A percentile compares a stretch with the other conserved stretches of the same genome.
These are phyloP conservation scores for Tothia fuscella DNA, from an alignment of 2,329 filamentous ascomycete genomes.

Conservation along the genomic window DNA sequence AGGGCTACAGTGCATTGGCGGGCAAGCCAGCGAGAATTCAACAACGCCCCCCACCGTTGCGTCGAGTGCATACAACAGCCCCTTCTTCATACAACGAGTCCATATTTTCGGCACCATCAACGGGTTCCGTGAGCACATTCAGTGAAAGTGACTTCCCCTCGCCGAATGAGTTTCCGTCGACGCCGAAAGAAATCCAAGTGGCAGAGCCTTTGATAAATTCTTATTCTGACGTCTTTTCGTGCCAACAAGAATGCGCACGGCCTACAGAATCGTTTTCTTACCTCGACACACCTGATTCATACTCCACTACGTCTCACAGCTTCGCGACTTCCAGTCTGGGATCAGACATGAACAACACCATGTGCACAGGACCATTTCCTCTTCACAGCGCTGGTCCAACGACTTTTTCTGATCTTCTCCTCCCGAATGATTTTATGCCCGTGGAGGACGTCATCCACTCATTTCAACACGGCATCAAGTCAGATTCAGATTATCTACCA, in stretches of 20 bases:
- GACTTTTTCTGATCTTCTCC: conserved; percentile 5
- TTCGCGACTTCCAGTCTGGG: neutral
- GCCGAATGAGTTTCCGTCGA: conserved; percentile 32
- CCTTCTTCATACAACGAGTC: conserved; percentile 29
- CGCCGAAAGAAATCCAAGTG: conserved; percentile 32
- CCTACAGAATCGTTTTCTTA: conserved; percentile 1
- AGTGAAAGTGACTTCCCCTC: conserved; percentile 37
- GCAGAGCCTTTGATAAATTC: conserved; percentile 25
- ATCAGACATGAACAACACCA: neutral
- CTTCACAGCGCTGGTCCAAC: neutral
- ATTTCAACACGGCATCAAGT: neutral
- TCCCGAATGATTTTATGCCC: neutral
- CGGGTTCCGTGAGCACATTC: conserved; percentile 34
- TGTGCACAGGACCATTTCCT: neutral
- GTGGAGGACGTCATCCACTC: neutral
- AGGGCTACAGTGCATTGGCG: conserved; percentile 22
- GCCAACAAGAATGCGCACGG: conserved; percentile 16
- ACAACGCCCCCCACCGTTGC: conserved; percentile 27
- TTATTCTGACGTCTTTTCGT: conserved; percentile 22
- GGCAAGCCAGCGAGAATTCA: conserved; percentile 27
- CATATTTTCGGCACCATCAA: conserved; percentile 30
- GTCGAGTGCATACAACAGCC: conserved; percentile 31
- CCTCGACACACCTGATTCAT: conserved; percentile 4
- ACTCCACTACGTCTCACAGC: neutral
- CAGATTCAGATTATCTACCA: conserved; percentile 5